Base-by-base conservation (phyloP, 148 eudicot species). In the Rhododendron williamsianum region DNA sequence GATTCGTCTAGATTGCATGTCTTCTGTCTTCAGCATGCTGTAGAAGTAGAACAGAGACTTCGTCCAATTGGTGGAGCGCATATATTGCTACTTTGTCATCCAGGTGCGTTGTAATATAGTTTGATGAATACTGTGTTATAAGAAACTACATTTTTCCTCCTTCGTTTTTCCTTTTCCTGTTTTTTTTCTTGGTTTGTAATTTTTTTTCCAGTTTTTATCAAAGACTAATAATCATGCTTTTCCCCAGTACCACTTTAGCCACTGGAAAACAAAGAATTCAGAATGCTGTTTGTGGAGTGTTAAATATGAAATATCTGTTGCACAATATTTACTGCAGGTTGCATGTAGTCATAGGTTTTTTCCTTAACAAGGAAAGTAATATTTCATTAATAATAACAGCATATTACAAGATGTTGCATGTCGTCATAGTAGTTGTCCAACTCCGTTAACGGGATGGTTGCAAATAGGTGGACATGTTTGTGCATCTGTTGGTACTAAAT, bases 1-100 rank as follows among this genome's bases (percentile, higher is more conserved):
- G 99, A 97, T 89, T 94, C 99, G 82, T 97, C 96, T 16, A 91
- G 95, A 87, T 90, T 92, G 92, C 99, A 97, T 78, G 92, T 97
- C 67, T 97, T 97, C 88, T 97, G 99, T 88, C 98, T 97, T 82
- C 93, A 97, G 87, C 98, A 95, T 92, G 99, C 99, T 86, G 89
- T 88, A 85, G 98, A 94, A 90, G 93, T 97, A 84, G 96, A 91
- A 72, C 89, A 93, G 85, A 90, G 81, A 84, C 95, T 97, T 60
- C 90, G 91, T 38, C 88, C 93, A 8, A 86, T 95, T 60, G 99
- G 99, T 65, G 98, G 99, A 51, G 95, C 93, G 8, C 92, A 90
- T 89, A 87, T 95, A 81, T 80, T 93, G 38, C 98, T 97, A 72
- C 94, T 97, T 84, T 95, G 98, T 92, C 99, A 97, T 84, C 99